A percentile compares a stretch with the other conserved stretches of the same genome.
Conservation (phyloP, 169 alveolate species). For the Eimeria maxima region DNA sequence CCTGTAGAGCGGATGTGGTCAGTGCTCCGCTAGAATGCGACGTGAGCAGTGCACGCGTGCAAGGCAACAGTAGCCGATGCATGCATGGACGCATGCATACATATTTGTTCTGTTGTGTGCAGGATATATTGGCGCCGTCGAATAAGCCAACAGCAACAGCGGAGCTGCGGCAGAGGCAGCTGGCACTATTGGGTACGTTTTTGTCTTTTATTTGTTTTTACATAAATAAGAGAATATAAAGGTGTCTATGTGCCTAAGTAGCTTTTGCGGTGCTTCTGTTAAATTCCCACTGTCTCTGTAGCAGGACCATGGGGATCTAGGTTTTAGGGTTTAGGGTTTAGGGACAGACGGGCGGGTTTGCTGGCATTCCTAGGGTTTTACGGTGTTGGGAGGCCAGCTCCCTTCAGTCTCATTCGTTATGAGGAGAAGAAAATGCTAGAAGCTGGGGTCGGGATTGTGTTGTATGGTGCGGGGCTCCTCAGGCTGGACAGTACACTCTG, state of each 20-base stretch:
- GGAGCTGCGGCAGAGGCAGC: constrained; percentile 84
- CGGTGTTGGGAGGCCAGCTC: neutral
- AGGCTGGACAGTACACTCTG: constrained; percentile 85
- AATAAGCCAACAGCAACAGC: constrained; percentile 77
- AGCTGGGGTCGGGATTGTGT: neutral
- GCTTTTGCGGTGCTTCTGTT: too few relatives aligned
- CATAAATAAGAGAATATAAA: too few relatives aligned
- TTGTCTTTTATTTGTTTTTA: too few relatives aligned
- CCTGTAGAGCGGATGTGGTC: too few relatives aligned
- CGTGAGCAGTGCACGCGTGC: too few relatives aligned
- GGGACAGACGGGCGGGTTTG: neutral
- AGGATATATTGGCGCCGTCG: constrained; percentile 82
- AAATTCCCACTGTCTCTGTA: too few relatives aligned
- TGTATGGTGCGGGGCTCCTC: neutral
- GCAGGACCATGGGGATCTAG: too few relatives aligned
- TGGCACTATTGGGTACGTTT: constrained; percentile 57
- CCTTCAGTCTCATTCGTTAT: too few relatives aligned
- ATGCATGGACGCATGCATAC: neutral
- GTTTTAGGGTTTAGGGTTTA: neutral
- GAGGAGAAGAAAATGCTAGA: neutral
- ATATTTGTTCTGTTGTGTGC: neutral
- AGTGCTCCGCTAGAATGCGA: too few relatives aligned
- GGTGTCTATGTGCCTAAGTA: too few relatives aligned
- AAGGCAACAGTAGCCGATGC: neutral
- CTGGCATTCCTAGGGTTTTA: neutral